Evolutionary conservation across 2,329 filamentous ascomycete species (phyloP), one percentile per base, ranked within the genome.

Genomic region (Fusarium citri): DNA sequence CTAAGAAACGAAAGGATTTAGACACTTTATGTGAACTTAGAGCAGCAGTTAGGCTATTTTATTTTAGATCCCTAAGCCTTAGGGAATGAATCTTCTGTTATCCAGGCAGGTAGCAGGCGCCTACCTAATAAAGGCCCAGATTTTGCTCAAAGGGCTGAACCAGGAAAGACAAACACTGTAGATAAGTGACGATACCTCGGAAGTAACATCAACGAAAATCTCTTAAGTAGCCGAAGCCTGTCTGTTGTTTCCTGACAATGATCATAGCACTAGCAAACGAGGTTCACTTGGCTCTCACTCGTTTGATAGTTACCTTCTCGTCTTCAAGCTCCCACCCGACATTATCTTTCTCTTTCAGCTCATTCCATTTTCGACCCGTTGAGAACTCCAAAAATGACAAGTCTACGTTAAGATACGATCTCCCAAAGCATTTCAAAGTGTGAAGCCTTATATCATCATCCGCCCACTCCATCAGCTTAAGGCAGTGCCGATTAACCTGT

Each of bases 321-420:
- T 87, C 90, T 42, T 93, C 90, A 74, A 93, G 82, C 76, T 94
- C 88, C 96, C 96, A 99, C 1, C 94, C 94, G 2, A 98, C 91
- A 5, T 89, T 89, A 76, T 93, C 89, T 69, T 87, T 83, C 34
- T 87, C 85, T 60, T 81, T 86, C 75, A 98, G 81, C 53, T 89
- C 88, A 14, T 88, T 84, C 94, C 95, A 99, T n/a, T 81, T 83
- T 72, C 87, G 84, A 49, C 89, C 89, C 7, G 92, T 86, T 60
- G 88, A 86, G 76, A 85, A 86, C 80, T 96, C 92, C 53, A 97
- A 80, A 78, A 91, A 93, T 6, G 77, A 77, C 62, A 87, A 79
- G 55, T 94, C 92, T 11, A 94, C 90, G 22, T 82, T 88, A 69
- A 98, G 81, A 79, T 99, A 99, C 7, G 91, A 87, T 75, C 90